Evolutionary conservation across 164 flowering plant species (phyloP).

Genomic region (Protea cynaroides): DNA sequence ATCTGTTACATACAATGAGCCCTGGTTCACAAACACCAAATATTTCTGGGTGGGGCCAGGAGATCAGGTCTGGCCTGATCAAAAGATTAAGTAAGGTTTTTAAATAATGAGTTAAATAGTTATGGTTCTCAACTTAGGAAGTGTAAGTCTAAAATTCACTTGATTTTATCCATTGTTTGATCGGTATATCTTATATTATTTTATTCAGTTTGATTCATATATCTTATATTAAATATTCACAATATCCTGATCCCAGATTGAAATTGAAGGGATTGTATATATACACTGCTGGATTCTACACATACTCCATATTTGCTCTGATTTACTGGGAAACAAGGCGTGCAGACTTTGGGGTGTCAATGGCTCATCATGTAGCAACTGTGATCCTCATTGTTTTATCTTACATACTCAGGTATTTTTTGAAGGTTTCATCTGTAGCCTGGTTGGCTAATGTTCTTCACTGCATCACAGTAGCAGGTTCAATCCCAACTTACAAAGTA

Average conservation of each 20-base stretch:
- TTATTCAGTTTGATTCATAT: slow-evolving; percentile 3
- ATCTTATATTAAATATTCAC: no score
- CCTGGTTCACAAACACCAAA: slow-evolving; percentile 83
- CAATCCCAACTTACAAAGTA: no score
- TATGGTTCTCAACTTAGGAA: background rate
- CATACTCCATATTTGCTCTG: slow-evolving; percentile 89
- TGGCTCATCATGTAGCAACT: slow-evolving; percentile 90
- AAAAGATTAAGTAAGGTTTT: slow-evolving; percentile 68
- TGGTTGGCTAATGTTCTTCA: background rate
- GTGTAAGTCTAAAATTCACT: background rate
- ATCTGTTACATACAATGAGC: slow-evolving; percentile 77
- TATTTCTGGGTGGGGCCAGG: slow-evolving; percentile 94
- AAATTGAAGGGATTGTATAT: slow-evolving; percentile 78
- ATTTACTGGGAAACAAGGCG: slow-evolving; percentile 96
- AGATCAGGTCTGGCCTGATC: slow-evolving; percentile 89
- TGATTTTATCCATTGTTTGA: background rate
- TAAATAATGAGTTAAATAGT: background rate
- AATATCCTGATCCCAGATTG: slow-evolving; percentile 41
- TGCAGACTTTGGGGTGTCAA: slow-evolving; percentile 89
- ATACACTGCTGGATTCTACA: slow-evolving; percentile 84
- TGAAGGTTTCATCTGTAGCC: background rate
- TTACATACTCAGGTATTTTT: slow-evolving; percentile 62
- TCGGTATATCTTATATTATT: slow-evolving; percentile 1
- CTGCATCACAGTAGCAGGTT: background rate
- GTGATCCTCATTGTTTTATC: slow-evolving; percentile 71